Percentiles rank a stretch among this genome's conserved stretches.
Evolutionary conservation across 331 rosid species (phyloP).

Genomic region (Rhamnella rubrinervis): DNA sequence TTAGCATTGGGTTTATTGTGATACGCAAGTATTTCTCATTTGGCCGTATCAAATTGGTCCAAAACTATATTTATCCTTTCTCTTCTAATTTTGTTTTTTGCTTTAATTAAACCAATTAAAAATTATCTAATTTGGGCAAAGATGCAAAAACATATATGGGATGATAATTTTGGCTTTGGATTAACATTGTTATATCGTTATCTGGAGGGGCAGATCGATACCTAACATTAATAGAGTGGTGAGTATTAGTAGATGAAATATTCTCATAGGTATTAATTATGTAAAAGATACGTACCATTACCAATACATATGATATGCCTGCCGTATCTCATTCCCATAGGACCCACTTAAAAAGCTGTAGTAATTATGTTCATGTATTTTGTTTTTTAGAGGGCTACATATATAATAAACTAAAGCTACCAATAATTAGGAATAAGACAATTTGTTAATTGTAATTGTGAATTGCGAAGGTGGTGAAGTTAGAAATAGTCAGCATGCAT

Average conservation of each 20-base stretch:
- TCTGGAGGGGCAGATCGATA: too few species aligned
- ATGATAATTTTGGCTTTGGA: too few species aligned
- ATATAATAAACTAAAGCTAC: conserved; percentile 1
- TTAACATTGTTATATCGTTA: too few species aligned
- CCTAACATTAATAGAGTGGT: background rate
- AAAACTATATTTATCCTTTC: too few species aligned
- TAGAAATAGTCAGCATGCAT: conserved; percentile 15
- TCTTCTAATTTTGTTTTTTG: too few species aligned
- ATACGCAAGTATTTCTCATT: too few species aligned
- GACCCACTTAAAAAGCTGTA: conserved; percentile 5
- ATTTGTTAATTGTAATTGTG: background rate
- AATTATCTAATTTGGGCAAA: too few species aligned
- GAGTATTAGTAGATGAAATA: background rate
- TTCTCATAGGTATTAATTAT: background rate
- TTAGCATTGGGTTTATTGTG: too few species aligned
- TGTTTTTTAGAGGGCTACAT: background rate
- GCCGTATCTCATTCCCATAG: conserved; percentile 9
- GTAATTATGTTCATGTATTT: background rate
- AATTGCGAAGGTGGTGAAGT: background rate
- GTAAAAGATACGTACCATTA: background rate
- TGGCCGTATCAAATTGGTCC: too few species aligned
- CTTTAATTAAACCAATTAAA: too few species aligned
- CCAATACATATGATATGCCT: background rate
- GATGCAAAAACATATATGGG: too few species aligned
- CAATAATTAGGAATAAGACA: background rate